These are phyloP conservation scores for Jackrogersella multiformis DNA, from an alignment of 495 filamentous ascomycete genomes.

Conservation along the genomic window DNA sequence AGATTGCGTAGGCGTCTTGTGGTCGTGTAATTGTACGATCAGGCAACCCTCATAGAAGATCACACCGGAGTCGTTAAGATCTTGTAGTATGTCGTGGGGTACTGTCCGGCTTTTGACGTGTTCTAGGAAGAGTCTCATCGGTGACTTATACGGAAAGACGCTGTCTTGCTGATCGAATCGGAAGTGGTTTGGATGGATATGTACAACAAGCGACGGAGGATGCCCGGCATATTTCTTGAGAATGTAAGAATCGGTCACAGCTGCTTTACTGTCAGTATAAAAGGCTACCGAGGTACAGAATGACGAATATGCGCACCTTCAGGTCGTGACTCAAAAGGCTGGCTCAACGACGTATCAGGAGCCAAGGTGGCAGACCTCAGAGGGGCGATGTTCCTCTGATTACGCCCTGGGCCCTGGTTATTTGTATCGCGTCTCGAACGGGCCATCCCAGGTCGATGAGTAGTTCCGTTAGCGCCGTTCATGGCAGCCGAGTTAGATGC, in stretches of 20 bases:
- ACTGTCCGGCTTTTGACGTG: slow-evolving; percentile 64
- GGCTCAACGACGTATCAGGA: slow-evolving; percentile 49
- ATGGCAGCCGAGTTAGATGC: slow-evolving; percentile 52
- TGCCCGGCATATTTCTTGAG: slow-evolving; percentile 80
- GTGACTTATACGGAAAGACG: slow-evolving; percentile 87
- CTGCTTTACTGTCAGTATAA: slow-evolving; percentile 46
- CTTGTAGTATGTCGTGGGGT: slow-evolving; percentile 64
- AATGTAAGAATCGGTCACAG: slow-evolving; percentile 77
- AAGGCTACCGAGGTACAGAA: slow-evolving; percentile 5
- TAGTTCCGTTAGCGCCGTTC: slow-evolving; percentile 59
- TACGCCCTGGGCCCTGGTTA: slow-evolving; percentile 49
- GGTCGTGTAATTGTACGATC: slow-evolving; percentile 90
- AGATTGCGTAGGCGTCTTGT: slow-evolving; percentile 71
- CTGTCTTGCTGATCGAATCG: slow-evolving; percentile 95
- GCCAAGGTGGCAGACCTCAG: slow-evolving; percentile 56
- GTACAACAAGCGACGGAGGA: slow-evolving; percentile 83
- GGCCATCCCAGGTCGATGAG: slow-evolving; percentile 56
- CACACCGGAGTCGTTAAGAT: slow-evolving; percentile 70
- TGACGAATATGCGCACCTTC: slow-evolving; percentile 50
- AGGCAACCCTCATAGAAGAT: slow-evolving; percentile 96
- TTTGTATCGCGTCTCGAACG: slow-evolving; percentile 60
- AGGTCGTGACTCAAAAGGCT: slow-evolving; percentile 54
- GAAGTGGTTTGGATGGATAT: slow-evolving; percentile 85
- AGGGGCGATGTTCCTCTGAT: slow-evolving; percentile 54
- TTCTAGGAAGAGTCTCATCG: slow-evolving; percentile 85